These are phyloP conservation scores for Graphiopsis chlorocephala DNA, from an alignment of 2,329 filamentous ascomycete species.

Conservation along the genomic window DNA sequence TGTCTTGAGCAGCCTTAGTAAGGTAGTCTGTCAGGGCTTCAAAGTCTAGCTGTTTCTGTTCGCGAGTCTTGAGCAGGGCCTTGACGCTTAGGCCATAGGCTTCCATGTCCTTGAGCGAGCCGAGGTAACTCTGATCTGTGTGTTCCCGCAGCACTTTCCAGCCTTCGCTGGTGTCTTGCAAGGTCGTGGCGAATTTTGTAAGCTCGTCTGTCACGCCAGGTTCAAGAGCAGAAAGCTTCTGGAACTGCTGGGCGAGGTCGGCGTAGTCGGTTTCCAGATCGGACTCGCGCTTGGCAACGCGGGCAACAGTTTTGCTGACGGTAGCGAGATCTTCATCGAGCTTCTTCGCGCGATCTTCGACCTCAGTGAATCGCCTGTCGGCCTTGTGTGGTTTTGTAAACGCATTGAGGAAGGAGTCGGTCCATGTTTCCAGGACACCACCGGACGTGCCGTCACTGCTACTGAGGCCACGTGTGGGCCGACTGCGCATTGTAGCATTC, in stretches of 20 bases:
- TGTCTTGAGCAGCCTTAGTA: slow-evolving; percentile 82
- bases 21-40: slow-evolving; percentile 95
- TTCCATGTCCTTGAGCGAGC: slow-evolving; percentile 90
- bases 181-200: slow-evolving; percentile 79
- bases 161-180: slow-evolving; percentile 78
- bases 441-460: slow-evolving; percentile 48
- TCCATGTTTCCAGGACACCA: slow-evolving; percentile 90
- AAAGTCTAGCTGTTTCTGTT: slow-evolving; percentile 97
- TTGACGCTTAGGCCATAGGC: slow-evolving; percentile 88
- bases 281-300: slow-evolving; percentile 80
- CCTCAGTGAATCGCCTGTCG: slow-evolving; percentile 90
- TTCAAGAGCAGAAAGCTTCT: slow-evolving; percentile 85
- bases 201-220: slow-evolving; percentile 79
- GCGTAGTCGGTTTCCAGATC: slow-evolving; percentile 86
- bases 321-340: slow-evolving; percentile 89
- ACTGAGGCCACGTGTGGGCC: slow-evolving; percentile 60
- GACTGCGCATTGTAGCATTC: slow-evolving; percentile 90
- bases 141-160: slow-evolving; percentile 80
- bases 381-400: slow-evolving; percentile 96
- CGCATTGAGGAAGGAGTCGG: slow-evolving; percentile 94
- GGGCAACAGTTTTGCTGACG: slow-evolving; percentile 91
- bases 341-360: slow-evolving; percentile 88
- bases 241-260: slow-evolving; percentile 90
- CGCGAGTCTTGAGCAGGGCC: slow-evolving; percentile 82
- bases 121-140: slow-evolving; percentile 94